Evolutionary conservation across 2,329 filamentous ascomycete genomes (phyloP).

Genomic region (Cercospora sp.): DNA sequence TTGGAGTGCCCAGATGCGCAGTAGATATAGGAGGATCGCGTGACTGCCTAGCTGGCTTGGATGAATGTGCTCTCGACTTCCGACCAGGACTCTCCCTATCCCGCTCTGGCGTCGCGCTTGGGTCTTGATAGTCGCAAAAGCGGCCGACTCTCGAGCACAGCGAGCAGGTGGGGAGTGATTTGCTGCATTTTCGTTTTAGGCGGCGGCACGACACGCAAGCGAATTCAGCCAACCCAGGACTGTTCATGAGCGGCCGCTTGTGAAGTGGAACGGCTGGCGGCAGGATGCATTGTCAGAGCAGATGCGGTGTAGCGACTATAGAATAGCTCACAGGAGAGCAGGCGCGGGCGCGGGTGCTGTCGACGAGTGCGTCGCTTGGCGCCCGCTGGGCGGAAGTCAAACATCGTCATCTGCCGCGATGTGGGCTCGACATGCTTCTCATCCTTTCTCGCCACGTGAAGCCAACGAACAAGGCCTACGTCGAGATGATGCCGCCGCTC

Average conservation of each 20-base stretch:
- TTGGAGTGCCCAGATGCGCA: neutral
- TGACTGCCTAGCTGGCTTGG: neutral
- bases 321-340: neutral
- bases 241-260: slow-evolving; percentile 9
- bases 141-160: slow-evolving; percentile 21
- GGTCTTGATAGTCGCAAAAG: slow-evolving; percentile 21
- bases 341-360: neutral
- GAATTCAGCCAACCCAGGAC: slow-evolving; percentile 3
- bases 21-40: neutral
- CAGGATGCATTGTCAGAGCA: neutral
- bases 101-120: neutral
- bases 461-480: neutral
- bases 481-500: neutral
- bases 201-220: slow-evolving; percentile 22
- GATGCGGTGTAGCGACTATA: neutral
- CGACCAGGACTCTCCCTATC: neutral
- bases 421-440: neutral
- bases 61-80: neutral
- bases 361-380: neutral
- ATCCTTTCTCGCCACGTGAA: neutral
- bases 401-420: neutral
- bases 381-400: neutral
- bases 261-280: neutral
- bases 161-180: slow-evolving; percentile 20
- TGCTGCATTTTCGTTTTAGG: slow-evolving; percentile 28